A percentile compares a stretch with the other conserved stretches of the same genome.
Evolutionary conservation across 208 protist species (phyloP).

Genomic region (Porcisia deanei): DNA sequence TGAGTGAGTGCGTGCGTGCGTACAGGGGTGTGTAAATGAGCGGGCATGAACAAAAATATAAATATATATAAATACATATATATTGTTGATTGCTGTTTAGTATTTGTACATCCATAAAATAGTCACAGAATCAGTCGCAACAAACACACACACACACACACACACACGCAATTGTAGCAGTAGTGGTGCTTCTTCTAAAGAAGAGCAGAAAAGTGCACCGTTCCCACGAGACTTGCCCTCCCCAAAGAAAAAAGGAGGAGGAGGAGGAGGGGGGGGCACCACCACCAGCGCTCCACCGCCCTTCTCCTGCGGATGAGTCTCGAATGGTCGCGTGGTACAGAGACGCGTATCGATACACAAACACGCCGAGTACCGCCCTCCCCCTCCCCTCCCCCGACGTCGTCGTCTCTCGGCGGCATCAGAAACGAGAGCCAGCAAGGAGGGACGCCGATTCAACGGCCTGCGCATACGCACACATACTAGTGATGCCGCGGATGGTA

Average conservation of each 20-base stretch:
- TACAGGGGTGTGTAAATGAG: no score
- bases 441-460: conserved; percentile 10
- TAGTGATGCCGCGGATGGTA: conserved; percentile 10
- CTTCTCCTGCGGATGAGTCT: neutral
- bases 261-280: neutral
- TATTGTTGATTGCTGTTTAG: no score
- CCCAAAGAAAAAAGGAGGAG: neutral
- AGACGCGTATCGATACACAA: neutral
- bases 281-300: neutral
- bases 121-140: no score
- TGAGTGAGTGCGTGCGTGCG: no score
- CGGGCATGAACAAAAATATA: no score
- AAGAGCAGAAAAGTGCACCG: neutral
- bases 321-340: neutral
- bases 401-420: neutral
- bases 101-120: no score
- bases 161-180: neutral
- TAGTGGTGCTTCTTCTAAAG: neutral
- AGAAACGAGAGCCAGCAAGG: neutral
- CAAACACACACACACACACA: conserved; percentile 1
- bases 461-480: neutral
- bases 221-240: neutral
- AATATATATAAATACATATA: neutral
- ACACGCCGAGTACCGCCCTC: neutral
- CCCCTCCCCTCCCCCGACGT: neutral